Percentiles rank a stretch among this genome's conserved stretches.
Conservation (phyloP, 306 rosid species). For the Pachyrhizus erosus region DNA sequence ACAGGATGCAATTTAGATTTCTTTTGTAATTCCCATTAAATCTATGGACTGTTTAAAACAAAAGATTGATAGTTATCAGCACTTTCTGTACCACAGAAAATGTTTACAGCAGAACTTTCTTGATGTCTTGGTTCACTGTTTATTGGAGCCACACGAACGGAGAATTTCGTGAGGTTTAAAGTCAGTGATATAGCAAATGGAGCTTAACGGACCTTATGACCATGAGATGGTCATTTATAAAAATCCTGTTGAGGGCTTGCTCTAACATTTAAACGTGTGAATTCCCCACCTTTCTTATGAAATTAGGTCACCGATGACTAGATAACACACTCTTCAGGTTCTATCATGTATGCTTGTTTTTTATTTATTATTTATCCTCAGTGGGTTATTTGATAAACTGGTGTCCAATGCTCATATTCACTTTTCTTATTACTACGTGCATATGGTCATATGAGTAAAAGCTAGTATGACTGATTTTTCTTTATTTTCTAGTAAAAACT, state of each 20-base stretch:
- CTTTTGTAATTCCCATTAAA: background rate
- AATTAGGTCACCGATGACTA: conserved; percentile 26
- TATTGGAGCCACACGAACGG: conserved; percentile 44
- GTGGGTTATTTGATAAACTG: conserved; percentile 18
- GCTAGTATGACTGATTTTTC: background rate
- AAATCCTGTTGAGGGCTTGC: conserved; percentile 39
- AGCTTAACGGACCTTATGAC: conserved; percentile 49
- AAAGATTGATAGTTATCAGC: background rate
- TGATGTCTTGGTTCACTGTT: conserved; percentile 49
- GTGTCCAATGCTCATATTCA: background rate
- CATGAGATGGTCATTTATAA: conserved; percentile 40
- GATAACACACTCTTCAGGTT: conserved; percentile 15
- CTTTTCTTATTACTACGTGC: conserved; percentile 1
- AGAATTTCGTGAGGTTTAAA: conserved; percentile 54
- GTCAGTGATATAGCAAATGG: conserved; percentile 56
- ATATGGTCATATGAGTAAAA: background rate
- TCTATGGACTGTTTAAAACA: conserved; percentile 13
- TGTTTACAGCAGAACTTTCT: conserved; percentile 6
- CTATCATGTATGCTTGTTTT: conserved; percentile 7
- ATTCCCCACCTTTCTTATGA: background rate
- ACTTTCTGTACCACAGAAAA: conserved; percentile 4
- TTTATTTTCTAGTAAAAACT: conserved; percentile 18
- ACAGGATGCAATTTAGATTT: background rate
- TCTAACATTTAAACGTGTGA: conserved; percentile 44
- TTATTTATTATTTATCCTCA: background rate